phyloP scores from a whole-genome alignment of 345 rosid species.

The Luvunga scandens region DNA sequence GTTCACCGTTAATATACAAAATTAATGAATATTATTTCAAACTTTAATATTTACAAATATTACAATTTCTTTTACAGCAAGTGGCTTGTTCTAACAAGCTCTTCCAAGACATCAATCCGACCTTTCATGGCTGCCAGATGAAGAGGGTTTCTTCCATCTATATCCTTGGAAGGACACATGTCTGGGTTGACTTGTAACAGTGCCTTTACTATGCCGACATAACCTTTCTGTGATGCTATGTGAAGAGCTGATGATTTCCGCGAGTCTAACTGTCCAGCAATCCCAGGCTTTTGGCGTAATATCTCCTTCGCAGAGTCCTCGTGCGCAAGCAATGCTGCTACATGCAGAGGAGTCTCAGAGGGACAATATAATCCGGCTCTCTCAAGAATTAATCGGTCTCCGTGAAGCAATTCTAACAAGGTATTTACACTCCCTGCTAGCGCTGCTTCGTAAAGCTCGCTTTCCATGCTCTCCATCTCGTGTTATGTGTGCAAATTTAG shows the following conservation, averaged over 20 bases:
- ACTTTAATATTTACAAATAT: too few species aligned
- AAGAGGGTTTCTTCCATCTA: constrained; percentile 5
- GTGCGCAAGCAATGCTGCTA: constrained; percentile 14
- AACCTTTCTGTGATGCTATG: constrained; percentile 12
- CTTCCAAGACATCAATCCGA: not conserved
- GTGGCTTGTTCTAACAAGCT: not conserved
- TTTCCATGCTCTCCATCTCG: not conserved
- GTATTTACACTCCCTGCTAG: not conserved
- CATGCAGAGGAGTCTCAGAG: constrained; percentile 14
- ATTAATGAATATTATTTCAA: too few species aligned
- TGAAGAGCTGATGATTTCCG: constrained; percentile 12
- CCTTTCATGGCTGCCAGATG: constrained; percentile 15
- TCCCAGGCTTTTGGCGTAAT: constrained; percentile 7
- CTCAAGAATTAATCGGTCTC: constrained; percentile 3
- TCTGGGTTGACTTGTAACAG: constrained; percentile 6
- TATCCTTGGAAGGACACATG: not conserved
- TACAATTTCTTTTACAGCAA: too few species aligned
- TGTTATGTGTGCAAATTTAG: not conserved
- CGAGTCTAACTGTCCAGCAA: constrained; percentile 9
- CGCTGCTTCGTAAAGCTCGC: constrained; percentile 5
- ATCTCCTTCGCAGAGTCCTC: constrained; percentile 2
- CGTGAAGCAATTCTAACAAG: not conserved
- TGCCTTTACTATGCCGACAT: constrained; percentile 14
- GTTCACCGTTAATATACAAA: too few species aligned
- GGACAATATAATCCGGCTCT: not conserved